A percentile compares a stretch with the other conserved stretches of the same genome.
These are phyloP conservation scores for Mytilinidion resinicola DNA, from an alignment of 495 filamentous ascomycete genomes.

Conservation along the genomic window DNA sequence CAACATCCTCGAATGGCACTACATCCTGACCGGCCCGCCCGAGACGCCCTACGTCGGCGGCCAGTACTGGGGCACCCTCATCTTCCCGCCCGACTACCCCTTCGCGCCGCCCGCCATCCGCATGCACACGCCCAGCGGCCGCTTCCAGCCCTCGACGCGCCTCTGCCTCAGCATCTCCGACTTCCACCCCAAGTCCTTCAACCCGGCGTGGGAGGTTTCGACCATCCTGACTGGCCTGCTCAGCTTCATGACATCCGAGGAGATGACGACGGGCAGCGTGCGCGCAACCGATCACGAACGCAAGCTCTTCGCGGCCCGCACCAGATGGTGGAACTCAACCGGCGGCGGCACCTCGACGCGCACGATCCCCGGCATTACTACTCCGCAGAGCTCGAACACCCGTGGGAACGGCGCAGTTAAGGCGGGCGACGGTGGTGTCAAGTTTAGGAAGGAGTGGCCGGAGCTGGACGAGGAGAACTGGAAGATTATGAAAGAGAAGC, in stretches of 20 bases:
- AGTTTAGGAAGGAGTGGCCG: conserved; percentile 84
- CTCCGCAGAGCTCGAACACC: conserved; percentile 9
- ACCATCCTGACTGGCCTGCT: conserved; percentile 93
- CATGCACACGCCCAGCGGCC: conserved; percentile 95
- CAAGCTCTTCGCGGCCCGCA: conserved; percentile 66
- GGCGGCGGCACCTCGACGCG: conserved; percentile 62
- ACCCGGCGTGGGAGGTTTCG: conserved; percentile 96
- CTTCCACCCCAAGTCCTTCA: conserved; percentile 96
- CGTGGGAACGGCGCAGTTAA: conserved; percentile 60
- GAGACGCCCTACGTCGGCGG: conserved; percentile 89
- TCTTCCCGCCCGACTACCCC: conserved; percentile 93
- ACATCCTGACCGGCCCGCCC: conserved; percentile 93
- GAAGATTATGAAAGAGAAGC: conserved; percentile 81
- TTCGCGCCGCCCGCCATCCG: conserved; percentile 96
- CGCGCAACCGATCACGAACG: conserved; percentile 72
- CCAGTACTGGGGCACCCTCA: conserved; percentile 96
- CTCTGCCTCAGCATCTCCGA: conserved; percentile 93
- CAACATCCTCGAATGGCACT: conserved; percentile 99
- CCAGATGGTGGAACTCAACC: conserved; percentile 94
- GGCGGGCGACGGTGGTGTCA: conserved; percentile 84
- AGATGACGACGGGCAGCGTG: conserved; percentile 97
- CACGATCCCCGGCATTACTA: conserved; percentile 3
- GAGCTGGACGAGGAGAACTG: conserved; percentile 88
- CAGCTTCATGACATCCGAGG: conserved; percentile 96
- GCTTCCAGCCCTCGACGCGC: conserved; percentile 87